Evolutionary conservation across 2,329 filamentous ascomycete genomes (phyloP), one percentile per base, ranked within the genome.

Genomic region (Botrytis galanthina): DNA sequence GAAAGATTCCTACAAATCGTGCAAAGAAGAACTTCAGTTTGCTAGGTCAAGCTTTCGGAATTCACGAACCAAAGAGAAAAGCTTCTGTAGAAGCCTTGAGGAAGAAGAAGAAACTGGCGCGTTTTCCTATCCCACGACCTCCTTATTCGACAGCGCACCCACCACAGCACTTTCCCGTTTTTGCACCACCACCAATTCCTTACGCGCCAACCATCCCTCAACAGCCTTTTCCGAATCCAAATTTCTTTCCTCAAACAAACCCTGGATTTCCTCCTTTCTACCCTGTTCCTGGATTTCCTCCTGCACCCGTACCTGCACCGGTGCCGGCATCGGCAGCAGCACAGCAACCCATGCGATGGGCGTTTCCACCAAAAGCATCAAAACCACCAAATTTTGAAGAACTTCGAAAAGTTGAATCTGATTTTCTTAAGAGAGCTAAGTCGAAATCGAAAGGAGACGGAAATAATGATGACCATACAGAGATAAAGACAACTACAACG

Each of bases 331-430:
- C 66, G 42, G 63, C 73, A 44, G 5, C 64, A 12, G 35, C 22
- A 32, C 62, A 48, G 32, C 35, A 46, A 20, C 39, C 68, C 26
- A 26, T 37, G 39, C 39, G 54, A 46, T 61, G 29, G 29, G 29
- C 39, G 3, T n/a, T 48, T 22, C 22, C 44, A 8, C 2, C 59
- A 74, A 22, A 57, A 74, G 42, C 75, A 78, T 12, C 48, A 57
- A 32, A 39, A 10, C n/a, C 37, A 9, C 66, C 66, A 57, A 22
- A 51, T 32, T 61, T 77, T 29, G 74, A 76, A 26, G 66, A 75
- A 22, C 76, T 80, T 12, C 74, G 71, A 22, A 51, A 60, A 20
- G 74, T 78, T 22, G 74, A 78, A 64, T 71, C 75, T 2, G 76
- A 80, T 64, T 79, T 51, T 42, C 29, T 46, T 4, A 44, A 46